These are phyloP conservation scores for Perkinsus chesapeaki DNA, from an alignment of 169 alveolate species.

Conservation along the genomic window DNA sequence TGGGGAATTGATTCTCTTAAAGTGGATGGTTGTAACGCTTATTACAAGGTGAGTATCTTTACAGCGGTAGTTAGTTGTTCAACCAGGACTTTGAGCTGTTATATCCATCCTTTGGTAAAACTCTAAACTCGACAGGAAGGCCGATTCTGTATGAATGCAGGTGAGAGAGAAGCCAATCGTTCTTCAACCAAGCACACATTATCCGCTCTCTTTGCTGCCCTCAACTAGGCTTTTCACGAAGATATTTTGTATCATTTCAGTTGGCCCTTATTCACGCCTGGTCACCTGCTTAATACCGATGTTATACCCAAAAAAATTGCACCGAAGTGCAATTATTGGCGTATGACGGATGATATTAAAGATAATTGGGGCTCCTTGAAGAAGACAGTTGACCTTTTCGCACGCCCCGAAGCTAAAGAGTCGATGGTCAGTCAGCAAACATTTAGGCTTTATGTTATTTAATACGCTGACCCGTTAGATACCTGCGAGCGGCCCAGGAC, in stretches of 20 bases:
- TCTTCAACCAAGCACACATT: no score
- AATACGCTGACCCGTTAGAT: neutral
- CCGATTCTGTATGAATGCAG: conserved; percentile 38
- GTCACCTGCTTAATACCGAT: neutral
- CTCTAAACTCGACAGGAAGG: conserved; percentile 41
- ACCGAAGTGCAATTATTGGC: conserved; percentile 52
- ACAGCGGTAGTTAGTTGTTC: conserved; percentile 29
- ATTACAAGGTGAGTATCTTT: neutral
- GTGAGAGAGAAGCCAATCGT: no score
- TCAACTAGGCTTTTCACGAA: no score
- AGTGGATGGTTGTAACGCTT: conserved; percentile 55
- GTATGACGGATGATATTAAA: conserved; percentile 51
- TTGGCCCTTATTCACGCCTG: neutral
- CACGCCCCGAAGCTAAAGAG: neutral
- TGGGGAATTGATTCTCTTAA: conserved; percentile 60
- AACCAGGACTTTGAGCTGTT: neutral
- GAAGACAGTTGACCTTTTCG: neutral
- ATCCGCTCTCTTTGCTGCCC: neutral
- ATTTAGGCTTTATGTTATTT: neutral
- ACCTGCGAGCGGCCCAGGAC: conserved; percentile 40
- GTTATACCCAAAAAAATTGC: neutral
- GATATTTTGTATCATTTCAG: neutral
- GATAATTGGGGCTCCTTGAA: conserved; percentile 28
- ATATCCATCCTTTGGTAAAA: conserved; percentile 50
- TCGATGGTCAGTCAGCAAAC: neutral